Conservation (phyloP, 1,284 basidiomycete genomes). For the Leccinum fallax region DNA sequence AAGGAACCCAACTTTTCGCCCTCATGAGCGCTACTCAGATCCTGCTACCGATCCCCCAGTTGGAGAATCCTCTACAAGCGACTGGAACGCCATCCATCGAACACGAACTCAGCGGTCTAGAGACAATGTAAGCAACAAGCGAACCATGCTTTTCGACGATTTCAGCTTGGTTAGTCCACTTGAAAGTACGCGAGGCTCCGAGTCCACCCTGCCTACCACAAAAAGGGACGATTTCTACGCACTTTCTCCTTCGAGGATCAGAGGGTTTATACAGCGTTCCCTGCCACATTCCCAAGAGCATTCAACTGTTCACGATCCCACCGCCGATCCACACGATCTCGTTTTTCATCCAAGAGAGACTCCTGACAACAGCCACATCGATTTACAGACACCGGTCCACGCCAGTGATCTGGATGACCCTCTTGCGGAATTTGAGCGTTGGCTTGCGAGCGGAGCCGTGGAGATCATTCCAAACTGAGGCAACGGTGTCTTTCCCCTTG, state of each 20-base stretch:
- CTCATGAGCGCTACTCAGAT: constrained; percentile 38
- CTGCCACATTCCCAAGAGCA: constrained; percentile 1
- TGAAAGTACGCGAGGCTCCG: not conserved
- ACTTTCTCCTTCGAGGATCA: constrained; percentile 33
- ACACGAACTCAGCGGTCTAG: constrained; percentile 7
- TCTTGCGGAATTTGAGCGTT: constrained; percentile 51
- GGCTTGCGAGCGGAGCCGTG: constrained; percentile 48
- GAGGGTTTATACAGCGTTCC: constrained; percentile 21
- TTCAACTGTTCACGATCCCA: not conserved
- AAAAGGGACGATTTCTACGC: constrained; percentile 11
- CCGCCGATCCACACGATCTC: not conserved
- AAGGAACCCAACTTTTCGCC: not conserved
- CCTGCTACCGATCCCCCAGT: constrained; percentile 17
- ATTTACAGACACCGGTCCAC: not conserved
- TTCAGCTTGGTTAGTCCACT: not conserved
- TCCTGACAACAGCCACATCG: not conserved
- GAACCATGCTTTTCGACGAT: not conserved
- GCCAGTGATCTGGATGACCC: constrained; percentile 31
- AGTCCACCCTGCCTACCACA: not conserved
- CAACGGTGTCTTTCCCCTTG: not conserved
- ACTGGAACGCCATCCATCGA: constrained; percentile 32
- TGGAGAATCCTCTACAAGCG: constrained; percentile 9
- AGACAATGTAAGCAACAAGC: constrained; percentile 10
- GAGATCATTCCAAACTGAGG: constrained; percentile 34
- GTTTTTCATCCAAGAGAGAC: not conserved